Evolutionary conservation across 1,284 basidiomycete genomes (phyloP).

Genomic region (Pseudomicrostroma phylloplanum): DNA sequence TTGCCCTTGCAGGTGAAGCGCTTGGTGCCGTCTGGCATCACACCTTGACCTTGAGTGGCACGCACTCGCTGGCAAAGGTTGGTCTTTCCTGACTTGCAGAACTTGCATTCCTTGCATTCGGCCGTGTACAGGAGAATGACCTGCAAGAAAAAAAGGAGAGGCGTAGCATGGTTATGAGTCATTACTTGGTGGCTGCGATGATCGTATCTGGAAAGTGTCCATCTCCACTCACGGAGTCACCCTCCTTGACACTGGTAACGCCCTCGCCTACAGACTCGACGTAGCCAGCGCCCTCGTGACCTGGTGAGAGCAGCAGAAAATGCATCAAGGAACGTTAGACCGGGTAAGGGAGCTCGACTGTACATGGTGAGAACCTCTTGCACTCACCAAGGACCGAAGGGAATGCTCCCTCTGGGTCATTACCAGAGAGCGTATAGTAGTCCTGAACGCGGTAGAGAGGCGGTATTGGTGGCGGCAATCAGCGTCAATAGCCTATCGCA

Average conservation of each 20-base stretch:
- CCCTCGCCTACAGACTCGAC: slow-evolving; percentile 90
- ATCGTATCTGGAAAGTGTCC: too few species aligned
- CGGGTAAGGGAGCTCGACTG: too few species aligned
- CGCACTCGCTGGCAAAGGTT: slow-evolving; percentile 68
- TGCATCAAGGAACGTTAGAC: too few species aligned
- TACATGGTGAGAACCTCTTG: too few species aligned
- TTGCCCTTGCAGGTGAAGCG: slow-evolving; percentile 88
- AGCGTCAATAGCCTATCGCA: neutral
- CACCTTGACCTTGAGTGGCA: slow-evolving; percentile 85
- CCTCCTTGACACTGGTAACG: slow-evolving; percentile 73
- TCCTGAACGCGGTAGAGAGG: slow-evolving; percentile 53
- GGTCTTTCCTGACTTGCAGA: slow-evolving; percentile 98
- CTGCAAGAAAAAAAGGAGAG: neutral
- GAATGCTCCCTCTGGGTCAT: slow-evolving; percentile 93
- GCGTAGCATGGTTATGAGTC: neutral
- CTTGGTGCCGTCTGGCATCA: slow-evolving; percentile 88
- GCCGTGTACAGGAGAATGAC: slow-evolving; percentile 65
- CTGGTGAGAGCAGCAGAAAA: too few species aligned
- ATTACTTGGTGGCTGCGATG: neutral
- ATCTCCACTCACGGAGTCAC: slow-evolving; percentile 46
- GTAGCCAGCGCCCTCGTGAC: slow-evolving; percentile 54
- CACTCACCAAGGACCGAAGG: slow-evolving; percentile 83
- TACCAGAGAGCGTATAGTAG: slow-evolving; percentile 91
- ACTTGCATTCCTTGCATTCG: slow-evolving; percentile 54
- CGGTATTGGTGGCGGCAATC: neutral